Base-by-base conservation (phyloP, 257 asterid genomes). In the Fraxinus cuspidata region DNA sequence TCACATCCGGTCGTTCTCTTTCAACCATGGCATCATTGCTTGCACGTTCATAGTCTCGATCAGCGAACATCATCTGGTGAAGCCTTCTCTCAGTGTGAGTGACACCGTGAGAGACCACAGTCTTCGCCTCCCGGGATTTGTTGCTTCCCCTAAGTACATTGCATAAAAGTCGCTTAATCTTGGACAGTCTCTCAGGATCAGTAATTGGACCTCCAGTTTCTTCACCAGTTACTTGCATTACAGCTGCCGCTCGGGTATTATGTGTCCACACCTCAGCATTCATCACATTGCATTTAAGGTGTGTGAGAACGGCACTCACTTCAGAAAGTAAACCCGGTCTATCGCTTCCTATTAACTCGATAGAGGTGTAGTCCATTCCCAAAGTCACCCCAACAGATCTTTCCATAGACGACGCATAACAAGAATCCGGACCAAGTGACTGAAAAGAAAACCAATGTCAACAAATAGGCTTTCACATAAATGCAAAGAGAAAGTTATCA, bases 211-310 rank as follows among this genome's bases (percentile, higher is more conserved):
- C 89, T 29, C 94, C 95, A 0, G 89, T 86, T 32, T 82, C 87
- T 49, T 85, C 95, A 12, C 93, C 98, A 0, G 96, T 90, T 0
- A 96, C 98, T 82, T 91, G 97, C 92, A 96, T 92, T 12, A 96
- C 95, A 32, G 99, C 89, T 21, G 99, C 99, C 0, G 97, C 99
- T 12, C 99, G 89, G 71, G 97, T 89, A 91, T 96, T 96, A 70
- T 96, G 99, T 9, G 99, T 96, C 99, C 99, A 96, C 70, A 96
- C 98, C 83, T 96, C 99, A 0, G 95, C 99, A 47, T 84, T 92
- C 82, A 92, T 90, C 76, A 96, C 98, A 56, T 90, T 96, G 84
- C 99, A 96, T 76, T 92, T 90, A 47, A 90, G 94, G 88, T 87
- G 88, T 1, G 99, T 91, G 3, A 96, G 94, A 47, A 93, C 96